Evolutionary conservation across 202 grass and related monocot genomes (phyloP), one percentile per base, ranked within the genome.

Genomic region (Setaria viridis): DNA sequence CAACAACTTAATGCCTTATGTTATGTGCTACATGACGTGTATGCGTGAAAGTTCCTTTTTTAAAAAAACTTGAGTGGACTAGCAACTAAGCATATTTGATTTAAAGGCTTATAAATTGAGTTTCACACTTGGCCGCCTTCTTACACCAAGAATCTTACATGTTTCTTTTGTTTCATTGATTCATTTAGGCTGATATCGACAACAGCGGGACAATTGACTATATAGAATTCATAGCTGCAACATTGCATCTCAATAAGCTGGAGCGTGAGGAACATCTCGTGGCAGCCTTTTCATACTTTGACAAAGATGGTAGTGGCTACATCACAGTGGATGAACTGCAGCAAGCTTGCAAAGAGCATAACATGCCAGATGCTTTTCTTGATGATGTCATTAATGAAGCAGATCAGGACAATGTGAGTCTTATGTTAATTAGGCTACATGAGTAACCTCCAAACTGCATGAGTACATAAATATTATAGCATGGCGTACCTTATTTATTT

Each of bases 181-280:
- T 74, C 39, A 80, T 88, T 77, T 62, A 95, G 94, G 94, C 94
- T 9, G 94, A 95, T 67, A 79, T 95, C 58, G 94, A 95, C 91
- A 95, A 95, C 86, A 95, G 86, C 14, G 94, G 94, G 30, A 95
- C 94, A 30, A 95, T 95, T 89, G 94, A 95, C 74, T 95, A 95
- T 53, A 88, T 86, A 7, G 94, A 95, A 88, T 95, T 95, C 89
- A 95, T 95, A 49, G 93, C 93, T 91, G 93, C 93, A 70, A 95
- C 93, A 9, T 79, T 95, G 76, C 93, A 95, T 87, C 91, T 95
- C 81, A 95, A 95, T 78, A 95, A 95, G 72, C 74, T 95, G 77
- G 93, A 95, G 62, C 89, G 93, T 2, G 93, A 95, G 78, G 93
- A 95, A 72, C 91, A 95, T 84, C 84, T 95, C 1, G 94, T 95